Base-by-base conservation (phyloP, 257 asterid species). In the Apocynum venetum region DNA sequence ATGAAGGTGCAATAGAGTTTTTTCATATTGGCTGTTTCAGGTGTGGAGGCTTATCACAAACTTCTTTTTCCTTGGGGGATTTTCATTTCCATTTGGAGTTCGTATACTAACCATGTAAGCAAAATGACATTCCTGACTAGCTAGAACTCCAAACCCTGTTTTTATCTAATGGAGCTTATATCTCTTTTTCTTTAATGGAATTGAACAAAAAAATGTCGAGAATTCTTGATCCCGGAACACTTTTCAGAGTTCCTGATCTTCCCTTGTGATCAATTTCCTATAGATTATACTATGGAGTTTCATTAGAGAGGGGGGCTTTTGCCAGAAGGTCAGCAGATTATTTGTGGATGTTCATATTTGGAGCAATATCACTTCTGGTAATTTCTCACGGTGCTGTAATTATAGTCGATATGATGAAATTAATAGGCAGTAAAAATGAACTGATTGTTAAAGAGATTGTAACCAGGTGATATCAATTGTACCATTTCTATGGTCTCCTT, bases 11-110 rank as follows among this genome's bases (percentile, higher is more conserved):
- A 0, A 4, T 7, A 25, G 43, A 31, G 43, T 66, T 40, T 66
- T 4, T 75, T 19, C 46, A 49, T 56, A 4, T 68, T 41, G 8
- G 52, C 3, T 57, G 19, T 73, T 8, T 56, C 83, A 88, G 92
- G 80, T 88, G 36, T 88, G 92, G 92, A 88, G 90, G 85, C 87
- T 88, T 56, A 56, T 88, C 72, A 88, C 90, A 8, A 83, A 87
- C 66, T 80, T 88, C 80, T 88, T 84, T 79, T 88, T 84, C 79
- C 77, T 88, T 0, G 92, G 90, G 38, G 75, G 78, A 69, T 88
- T 86, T 80, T 88, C 92, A 20, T 76, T 88, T 0, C 61, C 48
- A 0, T 86, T 86, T 56, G 92, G 85, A 6, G 11, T 86, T 2
- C 87, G 89, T 0, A 80, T 86, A 75, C 63, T 88, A 15, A 86